phyloP scores from a whole-genome alignment of 148 eudicot genomes.

The Linanthus parryae region DNA sequence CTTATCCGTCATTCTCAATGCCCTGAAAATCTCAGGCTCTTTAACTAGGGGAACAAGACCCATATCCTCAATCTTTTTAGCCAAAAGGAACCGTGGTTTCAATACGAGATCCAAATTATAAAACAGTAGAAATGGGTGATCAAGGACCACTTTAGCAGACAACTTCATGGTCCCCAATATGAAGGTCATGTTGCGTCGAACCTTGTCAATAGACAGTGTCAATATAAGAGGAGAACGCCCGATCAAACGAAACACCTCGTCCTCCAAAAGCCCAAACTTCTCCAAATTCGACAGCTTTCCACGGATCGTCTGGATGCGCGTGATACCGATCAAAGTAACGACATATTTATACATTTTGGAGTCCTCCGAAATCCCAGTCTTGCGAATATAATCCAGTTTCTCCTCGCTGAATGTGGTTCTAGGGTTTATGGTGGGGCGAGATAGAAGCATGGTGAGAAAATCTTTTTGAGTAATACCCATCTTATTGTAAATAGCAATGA shows the following conservation, averaged over 20 bases:
- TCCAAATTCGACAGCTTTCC: constrained; percentile 62
- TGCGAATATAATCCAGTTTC: constrained; percentile 55
- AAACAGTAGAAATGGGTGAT: constrained; percentile 45
- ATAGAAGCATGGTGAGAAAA: constrained; percentile 38
- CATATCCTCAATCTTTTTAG: constrained; percentile 49
- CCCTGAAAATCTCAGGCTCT: constrained; percentile 41
- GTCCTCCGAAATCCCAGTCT: constrained; percentile 40
- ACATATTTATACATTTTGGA: constrained; percentile 76
- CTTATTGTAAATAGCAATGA: constrained; percentile 35
- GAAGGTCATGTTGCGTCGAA: constrained; percentile 76
- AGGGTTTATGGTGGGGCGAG: constrained; percentile 57
- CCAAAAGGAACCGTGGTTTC: constrained; percentile 54
- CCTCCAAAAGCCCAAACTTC: constrained; percentile 61
- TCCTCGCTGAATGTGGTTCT: constrained; percentile 43
- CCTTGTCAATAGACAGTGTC: constrained; percentile 59
- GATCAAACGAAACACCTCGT: constrained; percentile 47
- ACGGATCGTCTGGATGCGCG: constrained; percentile 59
- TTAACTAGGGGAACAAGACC: constrained; percentile 44
- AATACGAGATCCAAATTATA: constrained; percentile 46
- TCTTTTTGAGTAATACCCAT: constrained; percentile 47
- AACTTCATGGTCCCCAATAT: constrained; percentile 52
- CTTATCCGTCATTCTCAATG: constrained; percentile 64
- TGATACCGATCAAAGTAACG: constrained; percentile 51
- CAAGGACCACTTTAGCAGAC: constrained; percentile 30
- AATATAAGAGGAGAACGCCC: constrained; percentile 55